Conservation (phyloP, 805 yeast genomes). For the Candida stauntonica region DNA sequence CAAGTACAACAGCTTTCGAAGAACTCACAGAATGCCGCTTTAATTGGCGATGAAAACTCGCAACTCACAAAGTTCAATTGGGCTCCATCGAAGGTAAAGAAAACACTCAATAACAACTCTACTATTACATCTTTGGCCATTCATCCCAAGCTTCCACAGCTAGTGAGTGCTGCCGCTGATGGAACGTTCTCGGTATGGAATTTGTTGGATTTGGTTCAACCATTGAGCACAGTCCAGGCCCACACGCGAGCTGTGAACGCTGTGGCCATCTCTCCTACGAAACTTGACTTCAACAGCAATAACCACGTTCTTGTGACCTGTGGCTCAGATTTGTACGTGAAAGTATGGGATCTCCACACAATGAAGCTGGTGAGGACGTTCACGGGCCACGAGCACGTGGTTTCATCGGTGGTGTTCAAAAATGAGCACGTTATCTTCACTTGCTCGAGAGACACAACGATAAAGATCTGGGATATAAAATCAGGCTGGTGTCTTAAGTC, state of each 20-base stretch:
- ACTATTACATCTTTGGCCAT: conserved; percentile 59
- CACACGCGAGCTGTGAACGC: conserved; percentile 69
- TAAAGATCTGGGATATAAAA: conserved; percentile 61
- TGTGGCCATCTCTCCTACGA: conserved; percentile 51
- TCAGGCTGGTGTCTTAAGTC: conserved; percentile 66
- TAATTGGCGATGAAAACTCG: conserved; percentile 27
- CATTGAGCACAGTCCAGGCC: conserved; percentile 62
- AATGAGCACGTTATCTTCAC: conserved; percentile 45
- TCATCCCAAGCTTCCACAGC: conserved; percentile 69
- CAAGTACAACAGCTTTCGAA: conserved; percentile 47
- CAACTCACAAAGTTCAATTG: conserved; percentile 21
- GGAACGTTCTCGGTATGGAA: conserved; percentile 77
- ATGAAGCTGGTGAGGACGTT: conserved; percentile 57
- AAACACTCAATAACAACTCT: conserved; percentile 33
- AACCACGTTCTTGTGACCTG: conserved; percentile 39
- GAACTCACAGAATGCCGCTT: conserved; percentile 32
- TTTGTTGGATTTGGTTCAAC: conserved; percentile 49
- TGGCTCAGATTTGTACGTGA: conserved; percentile 50
- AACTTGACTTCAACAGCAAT: conserved; percentile 18
- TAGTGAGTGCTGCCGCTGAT: conserved; percentile 60
- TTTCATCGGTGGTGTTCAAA: conserved; percentile 58
- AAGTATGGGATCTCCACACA: conserved; percentile 63
- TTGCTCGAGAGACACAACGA: conserved; percentile 58
- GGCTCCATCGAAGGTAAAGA: conserved; percentile 25
- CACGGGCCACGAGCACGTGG: conserved; percentile 84